Evolutionary conservation across 495 filamentous ascomycete species (phyloP).

Genomic region (Sordaria brevicollis): DNA sequence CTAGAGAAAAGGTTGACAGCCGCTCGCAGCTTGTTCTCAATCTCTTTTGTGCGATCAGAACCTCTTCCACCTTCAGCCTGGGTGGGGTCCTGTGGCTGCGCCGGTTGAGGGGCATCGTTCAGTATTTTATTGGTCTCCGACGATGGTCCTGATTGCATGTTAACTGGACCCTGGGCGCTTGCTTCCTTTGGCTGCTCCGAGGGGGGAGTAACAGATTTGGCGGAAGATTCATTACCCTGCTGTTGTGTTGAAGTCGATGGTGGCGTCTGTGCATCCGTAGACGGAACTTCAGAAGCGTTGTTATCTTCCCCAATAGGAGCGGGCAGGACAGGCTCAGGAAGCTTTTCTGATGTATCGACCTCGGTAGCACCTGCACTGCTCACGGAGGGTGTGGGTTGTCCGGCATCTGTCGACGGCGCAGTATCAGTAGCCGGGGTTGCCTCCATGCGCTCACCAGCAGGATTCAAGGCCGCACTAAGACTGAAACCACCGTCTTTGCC

Average conservation of each 20-base stretch:
- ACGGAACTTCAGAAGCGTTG: neutral
- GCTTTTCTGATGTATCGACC: neutral
- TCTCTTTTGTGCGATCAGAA: neutral
- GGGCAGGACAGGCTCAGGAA: neutral
- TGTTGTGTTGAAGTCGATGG: neutral
- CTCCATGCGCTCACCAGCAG: neutral
- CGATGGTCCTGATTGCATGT: neutral
- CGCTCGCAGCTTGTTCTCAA: constrained; percentile 7
- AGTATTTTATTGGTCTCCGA: neutral
- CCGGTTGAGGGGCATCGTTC: neutral
- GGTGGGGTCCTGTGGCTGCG: neutral
- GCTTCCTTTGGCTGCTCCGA: neutral
- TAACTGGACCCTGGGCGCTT: neutral
- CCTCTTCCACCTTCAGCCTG: neutral
- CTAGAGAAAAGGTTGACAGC: constrained; percentile 7
- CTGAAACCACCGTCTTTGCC: neutral
- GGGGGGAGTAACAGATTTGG: neutral
- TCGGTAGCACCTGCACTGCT: neutral
- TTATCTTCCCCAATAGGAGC: neutral
- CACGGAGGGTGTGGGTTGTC: neutral
- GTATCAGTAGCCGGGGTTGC: neutral
- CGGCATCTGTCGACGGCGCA: neutral
- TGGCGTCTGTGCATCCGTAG: neutral
- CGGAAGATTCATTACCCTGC: neutral
- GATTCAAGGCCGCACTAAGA: neutral